These are phyloP conservation scores for Phlebopus sp. DNA, from an alignment of 1,284 basidiomycete genomes.

Conservation along the genomic window DNA sequence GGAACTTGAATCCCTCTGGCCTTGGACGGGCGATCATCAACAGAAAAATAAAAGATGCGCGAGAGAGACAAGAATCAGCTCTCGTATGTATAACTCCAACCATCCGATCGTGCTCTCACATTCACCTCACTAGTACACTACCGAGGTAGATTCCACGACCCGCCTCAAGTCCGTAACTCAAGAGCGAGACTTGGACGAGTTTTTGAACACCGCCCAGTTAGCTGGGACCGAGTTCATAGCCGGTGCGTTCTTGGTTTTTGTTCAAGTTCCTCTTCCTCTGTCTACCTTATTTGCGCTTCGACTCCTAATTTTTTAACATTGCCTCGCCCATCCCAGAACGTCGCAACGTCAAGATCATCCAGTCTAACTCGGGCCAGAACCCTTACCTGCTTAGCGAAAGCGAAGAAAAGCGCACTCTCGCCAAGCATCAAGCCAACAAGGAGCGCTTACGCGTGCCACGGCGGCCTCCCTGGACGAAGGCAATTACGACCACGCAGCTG, in stretches of 20 bases:
- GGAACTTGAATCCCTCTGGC: constrained; percentile 64
- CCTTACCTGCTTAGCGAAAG: constrained; percentile 84
- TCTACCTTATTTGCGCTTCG: constrained; percentile 2
- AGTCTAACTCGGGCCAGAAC: constrained; percentile 68
- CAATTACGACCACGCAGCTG: constrained; percentile 72
- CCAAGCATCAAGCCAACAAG: constrained; percentile 74
- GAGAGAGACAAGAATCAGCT: constrained; percentile 66
- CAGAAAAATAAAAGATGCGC: constrained; percentile 79
- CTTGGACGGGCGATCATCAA: constrained; percentile 92
- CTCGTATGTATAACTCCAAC: constrained; percentile 50
- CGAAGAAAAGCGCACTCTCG: constrained; percentile 76
- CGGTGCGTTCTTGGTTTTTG: constrained; percentile 48
- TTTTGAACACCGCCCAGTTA: constrained; percentile 91
- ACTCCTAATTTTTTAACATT: too few relatives aligned
- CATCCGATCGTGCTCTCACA: background rate
- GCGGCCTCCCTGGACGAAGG: constrained; percentile 81
- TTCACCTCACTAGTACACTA: constrained; percentile 61
- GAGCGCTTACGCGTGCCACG: constrained; percentile 79
- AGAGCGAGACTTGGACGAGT: constrained; percentile 94
- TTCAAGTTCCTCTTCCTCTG: background rate
- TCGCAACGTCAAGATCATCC: constrained; percentile 89
- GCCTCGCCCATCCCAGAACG: constrained; percentile 56
- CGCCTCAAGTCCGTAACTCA: constrained; percentile 93
- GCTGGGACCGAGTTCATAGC: constrained; percentile 98
- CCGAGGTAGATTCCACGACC: constrained; percentile 67